These are phyloP conservation scores for Cardiospermum halicacabum DNA, from an alignment of 345 rosid species.

Conservation along the genomic window DNA sequence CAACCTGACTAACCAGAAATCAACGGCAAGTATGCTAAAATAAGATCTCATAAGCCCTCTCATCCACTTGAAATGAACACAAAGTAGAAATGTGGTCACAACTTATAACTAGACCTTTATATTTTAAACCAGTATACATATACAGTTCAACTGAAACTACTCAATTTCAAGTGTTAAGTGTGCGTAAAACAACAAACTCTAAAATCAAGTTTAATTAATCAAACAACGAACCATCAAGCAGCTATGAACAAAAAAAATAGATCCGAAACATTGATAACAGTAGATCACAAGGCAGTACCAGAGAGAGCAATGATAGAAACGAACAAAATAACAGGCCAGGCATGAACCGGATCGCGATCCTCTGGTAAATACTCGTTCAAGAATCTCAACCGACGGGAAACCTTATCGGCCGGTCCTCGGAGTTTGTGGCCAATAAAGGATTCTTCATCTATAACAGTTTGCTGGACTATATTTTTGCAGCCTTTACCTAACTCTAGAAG, in stretches of 20 bases:
- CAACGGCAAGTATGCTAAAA: background rate
- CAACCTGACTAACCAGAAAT: background rate
- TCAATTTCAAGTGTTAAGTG: background rate
- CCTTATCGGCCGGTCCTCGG: slow-evolving; percentile 57
- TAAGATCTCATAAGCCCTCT: background rate
- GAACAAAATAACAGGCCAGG: slow-evolving; percentile 79
- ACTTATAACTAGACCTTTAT: background rate
- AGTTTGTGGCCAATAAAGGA: slow-evolving; percentile 70
- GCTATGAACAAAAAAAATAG: no score
- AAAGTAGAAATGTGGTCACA: background rate
- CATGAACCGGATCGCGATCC: slow-evolving; percentile 87
- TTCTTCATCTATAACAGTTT: slow-evolving; percentile 63
- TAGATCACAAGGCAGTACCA: slow-evolving; percentile 35
- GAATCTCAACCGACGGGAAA: slow-evolving; percentile 53
- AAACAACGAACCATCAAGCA: background rate
- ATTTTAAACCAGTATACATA: background rate
- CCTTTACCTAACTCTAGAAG: slow-evolving; percentile 74
- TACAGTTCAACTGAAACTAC: background rate
- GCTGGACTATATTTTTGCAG: slow-evolving; percentile 57
- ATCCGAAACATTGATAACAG: no score
- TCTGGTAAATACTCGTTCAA: slow-evolving; percentile 91
- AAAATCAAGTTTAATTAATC: background rate
- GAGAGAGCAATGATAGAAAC: slow-evolving; percentile 70
- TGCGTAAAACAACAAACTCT: background rate
- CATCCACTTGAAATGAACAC: background rate